phyloP scores from a whole-genome alignment of 2,329 filamentous ascomycete genomes.

The Stagonosporopsis vannaccii region DNA sequence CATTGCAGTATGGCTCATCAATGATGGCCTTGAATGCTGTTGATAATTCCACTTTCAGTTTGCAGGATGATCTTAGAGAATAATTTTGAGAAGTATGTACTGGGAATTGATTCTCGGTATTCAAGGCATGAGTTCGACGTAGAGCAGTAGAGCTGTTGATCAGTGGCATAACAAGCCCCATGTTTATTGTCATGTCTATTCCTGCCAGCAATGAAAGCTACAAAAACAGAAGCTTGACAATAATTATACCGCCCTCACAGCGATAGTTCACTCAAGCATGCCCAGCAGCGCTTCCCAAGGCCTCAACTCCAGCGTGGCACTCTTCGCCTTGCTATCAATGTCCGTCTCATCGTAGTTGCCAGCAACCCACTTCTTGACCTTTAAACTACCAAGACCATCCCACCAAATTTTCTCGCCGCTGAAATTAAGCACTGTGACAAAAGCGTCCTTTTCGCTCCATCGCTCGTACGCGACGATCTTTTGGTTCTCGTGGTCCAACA shows the following conservation, averaged over 20 bases:
- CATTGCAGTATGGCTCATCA: background rate
- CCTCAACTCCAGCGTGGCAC: slow-evolving; percentile 34
- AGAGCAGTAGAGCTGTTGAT: no score
- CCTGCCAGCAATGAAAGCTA: no score
- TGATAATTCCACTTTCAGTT: background rate
- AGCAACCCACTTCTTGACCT: slow-evolving; percentile 46
- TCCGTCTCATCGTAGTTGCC: slow-evolving; percentile 46
- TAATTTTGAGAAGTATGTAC: background rate
- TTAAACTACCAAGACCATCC: slow-evolving; percentile 35
- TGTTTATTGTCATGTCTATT: no score
- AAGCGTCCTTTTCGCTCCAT: slow-evolving; percentile 38
- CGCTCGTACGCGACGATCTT: slow-evolving; percentile 43
- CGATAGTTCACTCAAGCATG: slow-evolving; percentile 18
- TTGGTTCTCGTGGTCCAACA: slow-evolving; percentile 58
- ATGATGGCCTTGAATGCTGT: background rate
- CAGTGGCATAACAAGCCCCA: no score
- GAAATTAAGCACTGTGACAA: slow-evolving; percentile 46
- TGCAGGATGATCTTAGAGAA: background rate
- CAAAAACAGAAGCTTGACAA: no score
- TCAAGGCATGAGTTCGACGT: no score
- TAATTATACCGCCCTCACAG: background rate
- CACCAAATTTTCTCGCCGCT: slow-evolving; percentile 39
- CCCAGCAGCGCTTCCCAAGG: slow-evolving; percentile 49
- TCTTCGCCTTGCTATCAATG: slow-evolving; percentile 25
- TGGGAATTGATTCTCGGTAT: no score